phyloP scores from a whole-genome alignment of 176 grass and related monocot genomes.

The Oryza australiensis region DNA sequence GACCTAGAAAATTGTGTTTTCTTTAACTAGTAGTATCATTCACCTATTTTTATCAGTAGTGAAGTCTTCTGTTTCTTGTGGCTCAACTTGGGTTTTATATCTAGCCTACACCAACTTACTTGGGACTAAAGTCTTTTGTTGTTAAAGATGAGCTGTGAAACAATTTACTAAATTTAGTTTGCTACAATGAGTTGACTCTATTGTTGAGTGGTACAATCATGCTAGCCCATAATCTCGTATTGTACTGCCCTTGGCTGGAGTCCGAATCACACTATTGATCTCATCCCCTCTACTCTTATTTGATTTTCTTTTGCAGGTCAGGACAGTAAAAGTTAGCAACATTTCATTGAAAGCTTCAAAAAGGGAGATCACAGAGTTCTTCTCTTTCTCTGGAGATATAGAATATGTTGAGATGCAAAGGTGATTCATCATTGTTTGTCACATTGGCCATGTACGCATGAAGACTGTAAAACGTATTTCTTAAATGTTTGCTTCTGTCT shows the following conservation, averaged over 20 bases:
- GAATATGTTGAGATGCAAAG: constrained; percentile 95
- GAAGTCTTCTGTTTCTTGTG: not conserved
- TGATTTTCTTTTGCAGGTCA: constrained; percentile 48
- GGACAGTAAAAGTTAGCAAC: constrained; percentile 88
- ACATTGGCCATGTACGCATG: constrained; percentile 3
- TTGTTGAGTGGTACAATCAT: not conserved
- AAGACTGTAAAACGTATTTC: constrained; percentile 25
- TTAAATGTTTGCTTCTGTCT: constrained; percentile 34
- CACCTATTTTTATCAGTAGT: not conserved
- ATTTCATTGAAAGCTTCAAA: constrained; percentile 77
- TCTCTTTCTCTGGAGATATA: constrained; percentile 96
- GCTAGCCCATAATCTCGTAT: constrained; percentile 1
- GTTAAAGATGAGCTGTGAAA: not conserved
- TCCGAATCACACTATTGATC: not conserved
- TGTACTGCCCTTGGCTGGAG: not conserved
- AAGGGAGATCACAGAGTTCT: constrained; percentile 93
- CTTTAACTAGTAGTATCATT: not conserved
- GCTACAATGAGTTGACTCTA: not conserved
- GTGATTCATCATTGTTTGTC: constrained; percentile 42
- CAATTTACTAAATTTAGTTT: not conserved
- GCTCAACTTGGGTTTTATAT: not conserved
- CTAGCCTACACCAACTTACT: not conserved
- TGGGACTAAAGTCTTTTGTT: not conserved
- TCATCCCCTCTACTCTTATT: not conserved
- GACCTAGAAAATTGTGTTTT: not conserved